phyloP scores from a whole-genome alignment of 495 filamentous ascomycete species.

The Chlorociboria aeruginascens region DNA sequence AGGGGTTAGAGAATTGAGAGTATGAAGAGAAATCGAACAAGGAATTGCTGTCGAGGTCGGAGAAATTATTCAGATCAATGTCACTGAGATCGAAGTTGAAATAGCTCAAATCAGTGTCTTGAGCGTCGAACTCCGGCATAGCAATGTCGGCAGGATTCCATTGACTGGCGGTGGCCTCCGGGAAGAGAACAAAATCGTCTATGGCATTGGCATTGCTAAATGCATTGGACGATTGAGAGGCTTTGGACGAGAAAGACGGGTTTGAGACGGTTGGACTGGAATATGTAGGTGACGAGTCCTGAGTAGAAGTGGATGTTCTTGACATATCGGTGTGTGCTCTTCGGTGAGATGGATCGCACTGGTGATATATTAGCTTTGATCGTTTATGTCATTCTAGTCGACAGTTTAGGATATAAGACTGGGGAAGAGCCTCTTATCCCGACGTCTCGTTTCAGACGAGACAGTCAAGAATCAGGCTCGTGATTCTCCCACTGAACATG shows the following conservation, averaged over 20 bases:
- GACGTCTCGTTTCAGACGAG: not conserved
- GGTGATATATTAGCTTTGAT: constrained; percentile 2
- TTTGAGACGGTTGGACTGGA: not conserved
- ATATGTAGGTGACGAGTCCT: not conserved
- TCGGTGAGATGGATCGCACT: constrained; percentile 20
- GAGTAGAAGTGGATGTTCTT: constrained; percentile 7
- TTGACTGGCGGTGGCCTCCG: constrained; percentile 2
- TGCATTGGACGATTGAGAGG: not conserved
- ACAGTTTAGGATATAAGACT: not conserved
- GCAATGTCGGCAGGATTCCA: constrained; percentile 10
- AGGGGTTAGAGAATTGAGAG: too few relatives aligned
- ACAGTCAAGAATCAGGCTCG: not conserved
- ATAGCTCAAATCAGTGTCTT: constrained; percentile 4
- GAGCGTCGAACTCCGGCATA: constrained; percentile 1
- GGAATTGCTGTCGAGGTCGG: not conserved
- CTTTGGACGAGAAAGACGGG: constrained; percentile 1
- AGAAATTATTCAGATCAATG: constrained; percentile 5
- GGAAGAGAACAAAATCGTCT: constrained; percentile 19
- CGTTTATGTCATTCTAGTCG: not conserved
- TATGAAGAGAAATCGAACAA: constrained; percentile 2
- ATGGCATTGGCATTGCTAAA: constrained; percentile 7
- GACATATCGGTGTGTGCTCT: constrained; percentile 12
- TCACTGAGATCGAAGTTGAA: constrained; percentile 14
- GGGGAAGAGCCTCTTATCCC: too few relatives aligned
- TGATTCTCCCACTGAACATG: not conserved